Evolutionary conservation across 2,329 filamentous ascomycete genomes (phyloP).

Genomic region (Penicillium sp.): DNA sequence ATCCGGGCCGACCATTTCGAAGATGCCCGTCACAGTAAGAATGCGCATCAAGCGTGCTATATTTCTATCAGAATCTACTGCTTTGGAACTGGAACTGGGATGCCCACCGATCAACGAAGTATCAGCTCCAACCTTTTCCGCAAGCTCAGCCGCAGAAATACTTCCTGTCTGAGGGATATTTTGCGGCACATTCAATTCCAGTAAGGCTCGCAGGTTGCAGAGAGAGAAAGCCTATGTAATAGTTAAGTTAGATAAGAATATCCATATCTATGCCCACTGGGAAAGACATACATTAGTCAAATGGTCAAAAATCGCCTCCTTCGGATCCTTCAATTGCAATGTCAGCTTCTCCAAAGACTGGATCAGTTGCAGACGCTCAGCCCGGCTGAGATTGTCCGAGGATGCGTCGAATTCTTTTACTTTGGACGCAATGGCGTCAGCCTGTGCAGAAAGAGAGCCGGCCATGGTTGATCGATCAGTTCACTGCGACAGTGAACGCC

Average conservation of each 20-base stretch:
- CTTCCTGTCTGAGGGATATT: constrained; percentile 24
- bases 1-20: constrained; percentile 23
- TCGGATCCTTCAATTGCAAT: constrained; percentile 22
- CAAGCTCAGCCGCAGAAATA: constrained; percentile 20
- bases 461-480: not conserved
- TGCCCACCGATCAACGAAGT: constrained; percentile 19
- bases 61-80: not conserved
- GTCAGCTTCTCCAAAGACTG: constrained; percentile 18
- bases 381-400: constrained; percentile 6
- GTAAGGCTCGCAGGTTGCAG: constrained; percentile 20
- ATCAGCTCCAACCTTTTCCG: constrained; percentile 28
- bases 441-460: constrained; percentile 12
- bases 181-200: constrained; percentile 21
- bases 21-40: constrained; percentile 26
- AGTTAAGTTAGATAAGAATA: not conserved
- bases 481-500: not conserved
- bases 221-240: constrained; percentile 3
- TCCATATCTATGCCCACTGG: not conserved
- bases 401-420: constrained; percentile 15
- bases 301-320: constrained; percentile 25
- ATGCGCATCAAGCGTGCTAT: constrained; percentile 26
- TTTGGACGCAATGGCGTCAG: constrained; percentile 12
- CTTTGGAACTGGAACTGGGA: not conserved
- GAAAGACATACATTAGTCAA: constrained; percentile 21
- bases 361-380: constrained; percentile 14